Base-by-base conservation (phyloP, 495 filamentous ascomycete genomes). In the Achaetomiella virescens region DNA sequence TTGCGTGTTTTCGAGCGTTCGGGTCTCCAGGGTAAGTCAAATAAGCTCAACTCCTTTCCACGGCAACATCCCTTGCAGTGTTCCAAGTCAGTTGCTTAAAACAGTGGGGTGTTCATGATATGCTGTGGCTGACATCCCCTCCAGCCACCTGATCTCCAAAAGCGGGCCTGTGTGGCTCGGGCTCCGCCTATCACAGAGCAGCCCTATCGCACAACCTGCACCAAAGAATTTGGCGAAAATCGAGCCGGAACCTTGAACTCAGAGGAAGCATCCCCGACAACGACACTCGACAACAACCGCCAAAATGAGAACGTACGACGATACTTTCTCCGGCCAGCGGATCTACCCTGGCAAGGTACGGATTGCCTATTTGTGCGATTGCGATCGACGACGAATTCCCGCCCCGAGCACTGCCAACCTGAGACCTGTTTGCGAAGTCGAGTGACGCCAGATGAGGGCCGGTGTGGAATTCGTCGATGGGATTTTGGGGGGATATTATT, bases 331-430 rank as follows among this genome's bases (percentile, higher is more conserved):
- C 80, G 91, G 91, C 74, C 85, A 91, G 83, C 91, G 88, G 84
- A 96, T 97, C 79, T 97, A 96, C 84, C 91, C 91, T 70, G 91
- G 91, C 77, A 97, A 96, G 91, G 91, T 97, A 86, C 77, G 85
- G 42, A 38, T 48, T 61, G 42, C 52, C 25, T 33, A 35, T 29
- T 48, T 22, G 43, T 29, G 4, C 45, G 50, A 50, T 52, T 48
- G 42, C 54, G 60, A 58, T 37, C 27, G 40, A 57, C 41, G 48
- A 14, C 52, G 60, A 51, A 58, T 46, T 52, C 51, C 42, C 52
- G 42, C 45, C 54, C 49, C 44, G 27, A 49, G 36, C 18, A 43
- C 14, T 35, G 37, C n/a, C 45, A 45, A 47, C 48, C 21, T 38
- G 48, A 52, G 3, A 47, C 36, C 21, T 21, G 29, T 31, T 11